Evolutionary conservation across 2,329 filamentous ascomycete species (phyloP), one percentile per base, ranked within the genome.

Genomic region (Phaeosphaeriaceae sp.): DNA sequence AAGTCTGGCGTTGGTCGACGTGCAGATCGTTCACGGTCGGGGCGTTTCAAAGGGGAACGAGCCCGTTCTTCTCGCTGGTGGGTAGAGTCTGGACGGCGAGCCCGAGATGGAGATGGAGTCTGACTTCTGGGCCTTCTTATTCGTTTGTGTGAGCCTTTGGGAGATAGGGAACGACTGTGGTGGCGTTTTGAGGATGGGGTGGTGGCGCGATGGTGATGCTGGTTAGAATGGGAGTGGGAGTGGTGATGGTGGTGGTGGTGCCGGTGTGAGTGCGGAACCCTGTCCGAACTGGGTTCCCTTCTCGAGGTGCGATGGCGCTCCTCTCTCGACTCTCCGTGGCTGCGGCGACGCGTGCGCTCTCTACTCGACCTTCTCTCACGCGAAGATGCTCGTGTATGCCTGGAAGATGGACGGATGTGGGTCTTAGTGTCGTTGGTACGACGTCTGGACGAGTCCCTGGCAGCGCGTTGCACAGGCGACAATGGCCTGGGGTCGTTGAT

Each of bases 161-260:
- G 58, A 45, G 71, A 73, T 63, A 71, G 61, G 23, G 70, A 74
- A 46, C 63, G 65, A 50, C 64, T 75, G 56, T 68, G 70, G 41
- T 67, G 69, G 46, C 70, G 74, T 58, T 74, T 75, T 13, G 69
- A 58, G 23, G 71, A 69, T 67, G 72, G 66, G 12, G 70, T 70
- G 23, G 67, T 66, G 54, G 72, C 66, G 54, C 68, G 66, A 46
- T 63, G 66, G 48, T 59, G 56, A 46, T 56, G 58, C 20, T 60
- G 23, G 23, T 6, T 11, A 11, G 23, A 26, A 26, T 26, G 23
- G 6, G 23, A 26, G 11, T 26, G 23, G 7, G 23, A 26, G 52
- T 60, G 64, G 48, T 68, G 60, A 39, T 66, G 66, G 45, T 63
- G 61, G 48, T 65, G 62, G 50, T 71, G 67, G 49, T 68, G 67